These are phyloP conservation scores for Beta vulgaris DNA, from an alignment of 148 eudicot species.

Conservation along the genomic window DNA sequence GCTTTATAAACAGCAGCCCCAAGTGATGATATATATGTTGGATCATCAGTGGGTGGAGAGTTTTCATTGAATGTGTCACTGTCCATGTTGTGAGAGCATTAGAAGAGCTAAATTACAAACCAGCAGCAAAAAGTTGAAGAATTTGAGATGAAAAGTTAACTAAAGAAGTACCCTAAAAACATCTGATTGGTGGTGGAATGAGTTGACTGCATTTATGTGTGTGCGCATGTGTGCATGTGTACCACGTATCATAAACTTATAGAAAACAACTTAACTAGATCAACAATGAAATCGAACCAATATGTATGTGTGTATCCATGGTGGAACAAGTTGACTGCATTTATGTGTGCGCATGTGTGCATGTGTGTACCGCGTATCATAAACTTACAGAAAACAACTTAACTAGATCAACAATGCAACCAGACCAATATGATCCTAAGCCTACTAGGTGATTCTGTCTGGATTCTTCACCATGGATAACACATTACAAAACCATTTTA, in stretches of 20 bases:
- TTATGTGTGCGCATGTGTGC: not conserved
- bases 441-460: not conserved
- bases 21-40: constrained; percentile 85
- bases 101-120: constrained; percentile 1
- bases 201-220: not conserved
- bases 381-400: not conserved
- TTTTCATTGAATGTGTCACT: constrained; percentile 99
- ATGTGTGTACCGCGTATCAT: not conserved
- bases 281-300: not conserved
- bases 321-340: not conserved
- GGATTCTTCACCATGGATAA: not conserved
- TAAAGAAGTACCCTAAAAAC: not conserved
- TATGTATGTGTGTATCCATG: too few species aligned
- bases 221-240: not conserved
- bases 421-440: not conserved
- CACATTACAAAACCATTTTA: not conserved
- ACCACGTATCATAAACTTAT: not conserved
- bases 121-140: constrained; percentile 7
- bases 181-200: not conserved
- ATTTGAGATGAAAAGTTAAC: not conserved
- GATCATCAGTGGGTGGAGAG: constrained; percentile 86
- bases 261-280: constrained; percentile 1
- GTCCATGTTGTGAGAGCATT: constrained; percentile 12
- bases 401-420: not conserved
- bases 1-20: constrained; percentile 95